Evolutionary conservation across 306 rosid genomes (phyloP).

Genomic region (Astragalus membranaceus): DNA sequence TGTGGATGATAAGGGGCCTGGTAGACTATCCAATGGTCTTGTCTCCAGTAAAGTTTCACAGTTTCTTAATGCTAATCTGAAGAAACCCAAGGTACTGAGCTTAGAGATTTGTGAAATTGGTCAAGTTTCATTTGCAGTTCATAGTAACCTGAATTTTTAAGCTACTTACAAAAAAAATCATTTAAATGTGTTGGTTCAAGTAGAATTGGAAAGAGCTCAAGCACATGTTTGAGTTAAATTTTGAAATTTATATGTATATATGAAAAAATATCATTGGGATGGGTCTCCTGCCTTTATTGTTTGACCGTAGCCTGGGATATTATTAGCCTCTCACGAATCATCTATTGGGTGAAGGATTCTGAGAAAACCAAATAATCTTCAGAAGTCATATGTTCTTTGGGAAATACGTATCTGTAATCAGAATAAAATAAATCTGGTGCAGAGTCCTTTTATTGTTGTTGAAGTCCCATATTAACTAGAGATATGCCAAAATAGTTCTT

Average conservation of each 20-base stretch:
- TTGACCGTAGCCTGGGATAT: background rate
- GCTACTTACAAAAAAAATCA: background rate
- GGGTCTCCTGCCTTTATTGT: background rate
- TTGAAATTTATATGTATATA: background rate
- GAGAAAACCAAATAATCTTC: background rate
- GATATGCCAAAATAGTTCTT: too few species aligned
- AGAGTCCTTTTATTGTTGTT: background rate
- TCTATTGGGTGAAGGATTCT: background rate
- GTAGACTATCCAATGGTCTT: constrained; percentile 10
- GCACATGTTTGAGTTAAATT: background rate
- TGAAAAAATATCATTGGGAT: background rate
- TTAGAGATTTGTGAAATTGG: background rate
- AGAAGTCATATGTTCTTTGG: background rate
- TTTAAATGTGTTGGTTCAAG: background rate
- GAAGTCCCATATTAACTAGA: too few species aligned
- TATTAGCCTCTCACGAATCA: background rate
- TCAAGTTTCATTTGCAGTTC: constrained; percentile 5
- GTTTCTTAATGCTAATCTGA: constrained; percentile 30
- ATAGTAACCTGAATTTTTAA: background rate
- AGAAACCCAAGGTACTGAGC: constrained; percentile 57
- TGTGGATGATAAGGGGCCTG: constrained; percentile 26
- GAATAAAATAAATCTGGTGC: background rate
- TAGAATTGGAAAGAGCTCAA: background rate
- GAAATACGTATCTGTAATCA: background rate
- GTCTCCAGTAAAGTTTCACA: constrained; percentile 37